Base-by-base conservation (phyloP, 768 basidiomycete species). In the Suillus discolor region DNA sequence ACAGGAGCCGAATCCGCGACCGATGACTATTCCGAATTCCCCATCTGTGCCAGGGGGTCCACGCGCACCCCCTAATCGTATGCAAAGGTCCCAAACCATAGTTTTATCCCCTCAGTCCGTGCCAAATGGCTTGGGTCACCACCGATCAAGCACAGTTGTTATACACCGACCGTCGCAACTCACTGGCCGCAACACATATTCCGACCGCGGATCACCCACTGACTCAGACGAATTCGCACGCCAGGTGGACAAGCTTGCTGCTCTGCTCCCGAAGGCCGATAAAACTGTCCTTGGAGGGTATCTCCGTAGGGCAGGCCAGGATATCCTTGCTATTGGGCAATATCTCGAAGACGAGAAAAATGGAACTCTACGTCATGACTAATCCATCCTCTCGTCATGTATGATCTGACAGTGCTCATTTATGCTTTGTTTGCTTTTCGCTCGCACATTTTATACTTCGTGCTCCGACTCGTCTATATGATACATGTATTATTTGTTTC, bases 301-400 rank as follows among this genome's bases (percentile, higher is more conserved):
- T 75, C 76, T 94, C 66, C 85, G 85, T 36, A 83, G 89, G 12
- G 81, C 91, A 12, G 93, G 93, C 25, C 87, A 91, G 72, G 92
- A 93, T 75, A 90, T 93, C 51, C 79, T 92, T 51, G 93, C 93
- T n/a, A 92, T 94, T 70, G 91, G 91, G 18, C 89, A 92, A 72
- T 94, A 92, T 74, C 80, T 94, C 13, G 92, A 93, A 68, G 93
- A 94, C 68, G 90, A 93, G 74, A 90, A 89, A 79, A 91, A 89
- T 71, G 91, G 91, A 39, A 83, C 80, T 55, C 73, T 93, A 57
- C 80, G 81, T 65, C 67, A 73, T 51, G 74, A 78, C 47, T 80
- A 71, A 73, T 68, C 39, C 36, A 63, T 67, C 49, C 57, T n/a
- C 64, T 66, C 23, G 54, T 63, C 7, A 38, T 28, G 28, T 44